Percentiles rank a stretch among this genome's conserved stretches.
phyloP scores from a whole-genome alignment of 257 asterid genomes.

The Forsythia viridissima region DNA sequence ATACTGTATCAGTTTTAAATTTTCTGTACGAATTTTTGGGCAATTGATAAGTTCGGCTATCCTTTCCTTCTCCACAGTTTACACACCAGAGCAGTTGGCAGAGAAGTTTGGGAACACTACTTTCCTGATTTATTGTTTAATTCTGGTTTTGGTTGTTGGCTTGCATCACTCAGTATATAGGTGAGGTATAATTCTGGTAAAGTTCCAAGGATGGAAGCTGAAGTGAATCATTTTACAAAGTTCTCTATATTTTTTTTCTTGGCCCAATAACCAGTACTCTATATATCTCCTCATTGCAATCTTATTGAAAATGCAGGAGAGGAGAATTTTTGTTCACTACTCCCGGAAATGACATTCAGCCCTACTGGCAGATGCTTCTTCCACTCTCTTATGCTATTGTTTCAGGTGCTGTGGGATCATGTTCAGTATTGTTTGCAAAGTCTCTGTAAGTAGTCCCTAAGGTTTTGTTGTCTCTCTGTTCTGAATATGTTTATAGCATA shows the following conservation, averaged over 20 bases:
- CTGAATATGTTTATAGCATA: constrained; percentile 19
- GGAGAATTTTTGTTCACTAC: constrained; percentile 65
- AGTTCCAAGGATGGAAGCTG: constrained; percentile 19
- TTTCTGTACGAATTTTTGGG: constrained; percentile 14
- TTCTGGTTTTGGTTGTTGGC: constrained; percentile 64
- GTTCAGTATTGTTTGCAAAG: constrained; percentile 92
- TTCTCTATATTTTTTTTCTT: constrained; percentile 3
- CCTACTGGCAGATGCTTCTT: constrained; percentile 90
- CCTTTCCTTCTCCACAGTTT: constrained; percentile 51
- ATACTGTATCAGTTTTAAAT: constrained; percentile 9
- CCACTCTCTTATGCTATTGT: constrained; percentile 93
- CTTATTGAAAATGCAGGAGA: constrained; percentile 56
- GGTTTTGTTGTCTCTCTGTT: constrained; percentile 23
- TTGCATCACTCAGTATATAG: constrained; percentile 61
- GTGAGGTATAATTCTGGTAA: constrained; percentile 33
- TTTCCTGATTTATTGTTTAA: constrained; percentile 82
- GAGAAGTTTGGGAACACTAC: constrained; percentile 81
- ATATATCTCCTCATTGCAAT: constrained; percentile 23
- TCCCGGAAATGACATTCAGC: constrained; percentile 65
- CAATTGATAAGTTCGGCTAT: constrained; percentile 6
- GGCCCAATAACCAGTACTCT: constrained; percentile 13
- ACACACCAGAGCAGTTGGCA: constrained; percentile 90
- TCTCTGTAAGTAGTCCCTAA: constrained; percentile 64
- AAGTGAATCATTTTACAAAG: constrained; percentile 10
- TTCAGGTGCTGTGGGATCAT: constrained; percentile 96